Percentiles rank a stretch among this genome's conserved stretches.
Conservation (phyloP, 257 asterid species). For the Henckelia pumila region DNA sequence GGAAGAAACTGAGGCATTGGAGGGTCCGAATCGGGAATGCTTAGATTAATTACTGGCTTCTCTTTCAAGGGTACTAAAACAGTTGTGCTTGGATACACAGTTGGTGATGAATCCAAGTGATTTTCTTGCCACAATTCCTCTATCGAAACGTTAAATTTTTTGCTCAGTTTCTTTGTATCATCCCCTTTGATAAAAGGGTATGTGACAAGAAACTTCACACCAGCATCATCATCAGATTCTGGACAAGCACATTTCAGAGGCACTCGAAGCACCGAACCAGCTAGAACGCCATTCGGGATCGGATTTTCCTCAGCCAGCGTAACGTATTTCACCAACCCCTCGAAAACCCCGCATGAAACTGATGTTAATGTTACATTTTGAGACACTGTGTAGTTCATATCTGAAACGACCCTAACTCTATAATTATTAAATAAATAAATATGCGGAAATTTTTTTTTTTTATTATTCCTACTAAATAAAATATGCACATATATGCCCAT, state of each 20-base stretch:
- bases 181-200: slow-evolving; percentile 56
- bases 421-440: no score
- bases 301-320: slow-evolving; percentile 39
- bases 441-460: no score
- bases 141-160: slow-evolving; percentile 45
- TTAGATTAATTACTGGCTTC: slow-evolving; percentile 45
- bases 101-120: slow-evolving; percentile 36
- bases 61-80: slow-evolving; percentile 54
- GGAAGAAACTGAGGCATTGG: slow-evolving; percentile 61
- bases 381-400: slow-evolving; percentile 30
- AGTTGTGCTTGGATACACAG: slow-evolving; percentile 60
- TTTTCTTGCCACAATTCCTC: slow-evolving; percentile 52
- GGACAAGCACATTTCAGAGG: slow-evolving; percentile 79
- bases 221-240: slow-evolving; percentile 22
- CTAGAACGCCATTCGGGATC: slow-evolving; percentile 2
- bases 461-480: no score
- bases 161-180: slow-evolving; percentile 30
- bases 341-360: slow-evolving; percentile 49
- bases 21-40: slow-evolving; percentile 37
- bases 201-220: slow-evolving; percentile 46
- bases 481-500: no score
- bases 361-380: slow-evolving; percentile 20
- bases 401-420: no score
- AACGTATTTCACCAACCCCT: slow-evolving; percentile 54
- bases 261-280: slow-evolving; percentile 36